Percentiles rank a stretch among this genome's conserved stretches.
phyloP scores from a whole-genome alignment of 208 protist species.

The Lotmaria passim region DNA sequence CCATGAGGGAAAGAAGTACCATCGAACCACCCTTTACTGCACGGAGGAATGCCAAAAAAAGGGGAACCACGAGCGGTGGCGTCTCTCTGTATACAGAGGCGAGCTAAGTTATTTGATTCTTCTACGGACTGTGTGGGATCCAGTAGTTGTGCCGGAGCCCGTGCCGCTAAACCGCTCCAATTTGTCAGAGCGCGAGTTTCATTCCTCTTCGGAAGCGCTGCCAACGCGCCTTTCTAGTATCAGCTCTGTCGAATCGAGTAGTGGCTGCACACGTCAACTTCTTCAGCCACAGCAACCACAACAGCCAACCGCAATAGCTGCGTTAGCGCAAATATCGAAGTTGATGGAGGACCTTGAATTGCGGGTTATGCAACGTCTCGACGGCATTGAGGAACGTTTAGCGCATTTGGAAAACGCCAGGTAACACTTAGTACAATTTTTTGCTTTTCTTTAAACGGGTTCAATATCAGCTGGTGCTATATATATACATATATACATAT shows the following conservation, averaged over 20 bases:
- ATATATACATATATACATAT: slow-evolving; percentile 7
- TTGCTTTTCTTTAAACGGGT: neutral
- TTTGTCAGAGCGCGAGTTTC: slow-evolving; percentile 47
- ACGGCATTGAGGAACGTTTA: slow-evolving; percentile 34
- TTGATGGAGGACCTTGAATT: slow-evolving; percentile 40
- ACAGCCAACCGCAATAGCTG: slow-evolving; percentile 6
- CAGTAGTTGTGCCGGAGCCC: slow-evolving; percentile 72
- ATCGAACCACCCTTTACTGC: slow-evolving; percentile 70
- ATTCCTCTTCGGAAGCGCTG: slow-evolving; percentile 50
- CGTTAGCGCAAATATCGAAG: slow-evolving; percentile 32
- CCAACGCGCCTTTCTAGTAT: slow-evolving; percentile 53
- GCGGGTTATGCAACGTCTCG: slow-evolving; percentile 34
- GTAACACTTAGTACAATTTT: neutral
- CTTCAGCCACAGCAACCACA: slow-evolving; percentile 38
- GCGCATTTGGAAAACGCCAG: slow-evolving; percentile 21
- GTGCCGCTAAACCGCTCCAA: slow-evolving; percentile 48
- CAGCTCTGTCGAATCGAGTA: slow-evolving; percentile 26
- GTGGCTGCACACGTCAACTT: slow-evolving; percentile 27
- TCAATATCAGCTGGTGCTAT: neutral
- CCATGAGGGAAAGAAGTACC: slow-evolving; percentile 54
- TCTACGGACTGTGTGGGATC: slow-evolving; percentile 73
- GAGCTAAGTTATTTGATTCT: slow-evolving; percentile 51
- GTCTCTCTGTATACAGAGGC: slow-evolving; percentile 61
- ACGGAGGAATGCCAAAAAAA: slow-evolving; percentile 66
- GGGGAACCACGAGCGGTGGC: slow-evolving; percentile 65